Evolutionary conservation across 768 basidiomycete species (phyloP), one percentile per base, ranked within the genome.

Genomic region (Podaxis mareebaensis): DNA sequence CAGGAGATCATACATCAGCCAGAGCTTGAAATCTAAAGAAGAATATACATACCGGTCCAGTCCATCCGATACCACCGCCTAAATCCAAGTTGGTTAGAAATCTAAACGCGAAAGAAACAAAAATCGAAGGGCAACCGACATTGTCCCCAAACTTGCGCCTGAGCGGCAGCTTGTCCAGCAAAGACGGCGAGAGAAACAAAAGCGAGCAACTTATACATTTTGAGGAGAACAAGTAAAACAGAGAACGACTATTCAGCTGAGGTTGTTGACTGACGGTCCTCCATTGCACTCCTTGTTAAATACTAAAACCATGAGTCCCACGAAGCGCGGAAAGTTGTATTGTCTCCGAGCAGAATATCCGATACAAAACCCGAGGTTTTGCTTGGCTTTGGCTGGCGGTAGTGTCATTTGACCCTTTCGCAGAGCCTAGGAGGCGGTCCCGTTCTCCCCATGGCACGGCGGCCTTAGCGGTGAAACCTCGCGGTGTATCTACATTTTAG

Each of bases 81-180:
- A 59, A 17, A 57, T 51, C 7, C 44, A 6, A 57, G 13, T 17
- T 13, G 13, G 15, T 63, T 13, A 33, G 22, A 58, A 38, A 33
- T 17, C 6, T 10, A 15, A 13, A 17, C 44, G n/a, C n/a, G 26
- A 13, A 17, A 3, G 7, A 22, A 15, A 30, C 28, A 30, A 36
- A 22, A n/a, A 22, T 40, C 20, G 15, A 56, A 44, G 38, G 56
- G 51, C 15, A 8, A 68, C 73, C 51, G 36, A 77, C 77, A 79
- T 70, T 77, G 77, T 39, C 75, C 75, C 71, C 72, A 79, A 24
- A 75, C 73, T 20, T 71, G 70, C n/a, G 73, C 71, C 13, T 73
- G 74, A 28, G 64, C 36, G 46, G 39, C 64, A 11, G 28, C 48
- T 15, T 64, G 69, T 12, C 58, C 53, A 11, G 67, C 65, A 22